Evolutionary conservation across 1,139 yeast genomes (phyloP), one percentile per base, ranked within the genome.

Genomic region (Diutina mesorugosa): DNA sequence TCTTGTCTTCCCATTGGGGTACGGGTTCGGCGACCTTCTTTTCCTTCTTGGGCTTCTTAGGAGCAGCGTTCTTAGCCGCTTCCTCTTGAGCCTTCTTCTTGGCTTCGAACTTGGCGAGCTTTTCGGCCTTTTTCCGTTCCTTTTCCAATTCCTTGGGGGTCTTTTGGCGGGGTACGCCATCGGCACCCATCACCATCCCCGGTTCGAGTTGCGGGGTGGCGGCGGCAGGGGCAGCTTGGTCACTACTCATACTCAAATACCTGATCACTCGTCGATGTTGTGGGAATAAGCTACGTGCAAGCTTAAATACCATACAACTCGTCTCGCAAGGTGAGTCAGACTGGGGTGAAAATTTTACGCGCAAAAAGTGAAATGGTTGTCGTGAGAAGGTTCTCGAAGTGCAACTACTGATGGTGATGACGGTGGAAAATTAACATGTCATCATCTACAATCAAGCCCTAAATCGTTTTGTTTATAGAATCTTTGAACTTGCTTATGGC

Each of bases 121-220:
- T 93, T 75, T 93, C 99, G 57, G 97, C 97, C 80, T 91, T 91
- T 77, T 91, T 91, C 67, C 86, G 84, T 74, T 93, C 99, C 69
- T 90, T 91, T 71, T 91, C 97, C 58, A 91, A 72, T 69, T 86
- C 89, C 68, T 86, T 87, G 59, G 86, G 84, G 46, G 89, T 80
- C 71, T 85, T 86, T 14, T n/a, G 28, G 10, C 45, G 16, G n/a
- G 53, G 51, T 10, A 28, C 26, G 32, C 53, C 53, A 18, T 50
- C 53, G 10, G 26, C 53, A 50, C 45, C 53, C n/a, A 50, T 32
- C 18, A 47, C 30, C 16, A 30, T 47, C 12, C 30, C 30, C 32
- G 51, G 35, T 9, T 28, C 51, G n/a, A 47, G 29, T 5, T 30
- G 7, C 30, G 50, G 26, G 16, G 51, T n/a, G 16, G 32, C 51